A percentile compares a stretch with the other conserved stretches of the same genome.
phyloP scores from a whole-genome alignment of 371 early-diverging fungal genomes.

The Syncephalis fuscata region DNA sequence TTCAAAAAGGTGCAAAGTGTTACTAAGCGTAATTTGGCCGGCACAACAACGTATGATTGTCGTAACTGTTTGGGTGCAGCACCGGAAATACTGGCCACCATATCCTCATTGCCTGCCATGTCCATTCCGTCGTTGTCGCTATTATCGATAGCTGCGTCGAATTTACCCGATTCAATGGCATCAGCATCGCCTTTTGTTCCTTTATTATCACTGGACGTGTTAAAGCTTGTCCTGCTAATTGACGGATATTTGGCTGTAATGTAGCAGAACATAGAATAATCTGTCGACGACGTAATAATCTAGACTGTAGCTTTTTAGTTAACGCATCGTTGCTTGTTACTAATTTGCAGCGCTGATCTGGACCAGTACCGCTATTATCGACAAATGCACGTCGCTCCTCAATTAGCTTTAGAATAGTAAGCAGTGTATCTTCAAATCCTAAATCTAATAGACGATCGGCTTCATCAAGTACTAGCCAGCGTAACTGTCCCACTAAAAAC shows the following conservation, averaged over 20 bases:
- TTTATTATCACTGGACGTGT: conserved; percentile 48
- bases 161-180: not conserved
- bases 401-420: conserved; percentile 54
- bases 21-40: conserved; percentile 84
- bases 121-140: conserved; percentile 7
- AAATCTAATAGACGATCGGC: conserved; percentile 95
- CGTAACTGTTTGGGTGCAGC: conserved; percentile 64
- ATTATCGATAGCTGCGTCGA: not conserved
- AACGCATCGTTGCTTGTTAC: conserved; percentile 9
- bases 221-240: conserved; percentile 61
- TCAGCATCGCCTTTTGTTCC: conserved; percentile 5
- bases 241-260: conserved; percentile 60
- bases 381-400: conserved; percentile 20
- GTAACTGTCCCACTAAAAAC: conserved; percentile 48
- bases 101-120: conserved; percentile 13
- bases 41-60: conserved; percentile 64
- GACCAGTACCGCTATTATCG: conserved; percentile 2
- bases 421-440: conserved; percentile 90
- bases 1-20: conserved; percentile 57
- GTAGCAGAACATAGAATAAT: conserved; percentile 92
- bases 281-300: conserved; percentile 54
- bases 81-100: conserved; percentile 7
- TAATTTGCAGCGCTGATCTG: not conserved
- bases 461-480: conserved; percentile 95
- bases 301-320: not conserved